Base-by-base conservation (phyloP, 2,329 filamentous ascomycete species). In the Fusarium denticulatum region DNA sequence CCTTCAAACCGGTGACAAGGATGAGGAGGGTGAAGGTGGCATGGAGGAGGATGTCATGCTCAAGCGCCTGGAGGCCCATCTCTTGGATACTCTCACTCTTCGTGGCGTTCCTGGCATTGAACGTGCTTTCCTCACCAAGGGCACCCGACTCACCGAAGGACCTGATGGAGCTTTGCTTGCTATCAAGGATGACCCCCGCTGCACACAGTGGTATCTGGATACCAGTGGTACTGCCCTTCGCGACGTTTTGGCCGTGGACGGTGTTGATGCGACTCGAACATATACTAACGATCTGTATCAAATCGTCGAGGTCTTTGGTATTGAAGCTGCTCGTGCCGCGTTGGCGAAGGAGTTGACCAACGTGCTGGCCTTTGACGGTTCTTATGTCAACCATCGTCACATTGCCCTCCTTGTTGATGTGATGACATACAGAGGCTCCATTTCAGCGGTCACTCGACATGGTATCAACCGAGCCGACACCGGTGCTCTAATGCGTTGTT, bases 401-500 rank as follows among this genome's bases (percentile, higher is more conserved):
- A 91, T 99, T 86, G 94, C 95, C 53, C 90, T 99, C 40, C 88
- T 99, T 60, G 95, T 97, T 74, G 96, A 99, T 85, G 94, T 99
- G 72, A 99, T 99, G 96, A 98, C 95, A 34, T 95, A 97, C 79
- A 91, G 96, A 79, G 96, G 96, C 75, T 92, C 93, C 78, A 92
- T 99, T 79, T 97, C 97, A 83, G 96, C 96, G 20, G 96, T 99
- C 73, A 99, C 96, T 63, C 94, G 96, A 84, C 96, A 99, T 81
- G 96, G 96, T 85, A 99, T 99, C 86, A 99, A 99, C 86, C 92
- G 96, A 78, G 94, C 96, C 32, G 96, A 99, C 81, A 99, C 97
- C 71, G 96, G 96, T 86, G 97, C 96, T 15, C 88, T 99, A 78
- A 99, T 99, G 96, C 93, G 96, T 82, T 99, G 97, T 88, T 99